Percentiles rank a stretch among this genome's conserved stretches.
Conservation (phyloP, 2,329 filamentous ascomycete species). For the Trichoderma polysporum region DNA sequence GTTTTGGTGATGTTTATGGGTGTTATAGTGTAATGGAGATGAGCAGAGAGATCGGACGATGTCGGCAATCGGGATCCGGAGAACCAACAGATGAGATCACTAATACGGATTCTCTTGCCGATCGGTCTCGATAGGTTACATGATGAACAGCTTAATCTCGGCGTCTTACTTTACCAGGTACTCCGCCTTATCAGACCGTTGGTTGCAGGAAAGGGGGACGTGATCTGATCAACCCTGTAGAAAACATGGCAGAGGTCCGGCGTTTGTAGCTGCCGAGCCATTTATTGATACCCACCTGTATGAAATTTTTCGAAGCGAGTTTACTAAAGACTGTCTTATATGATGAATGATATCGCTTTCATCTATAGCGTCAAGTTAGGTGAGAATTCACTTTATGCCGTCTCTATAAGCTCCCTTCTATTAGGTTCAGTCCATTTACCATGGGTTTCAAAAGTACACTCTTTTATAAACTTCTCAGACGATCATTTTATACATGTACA, state of each 20-base stretch:
- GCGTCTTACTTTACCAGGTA: background rate
- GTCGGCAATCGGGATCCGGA: background rate
- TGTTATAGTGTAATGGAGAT: background rate
- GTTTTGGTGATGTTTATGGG: background rate
- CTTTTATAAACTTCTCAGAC: background rate
- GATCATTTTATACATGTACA: background rate
- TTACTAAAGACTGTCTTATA: too few species aligned
- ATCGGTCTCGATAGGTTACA: background rate
- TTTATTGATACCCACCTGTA: background rate
- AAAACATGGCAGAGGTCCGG: background rate
- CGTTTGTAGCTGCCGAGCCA: background rate
- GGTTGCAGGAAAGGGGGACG: background rate
- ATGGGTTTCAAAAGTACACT: too few species aligned
- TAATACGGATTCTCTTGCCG: background rate
- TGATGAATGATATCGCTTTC: too few species aligned
- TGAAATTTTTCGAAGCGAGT: too few species aligned
- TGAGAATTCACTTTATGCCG: background rate
- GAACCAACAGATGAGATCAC: background rate
- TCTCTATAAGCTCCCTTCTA: background rate
- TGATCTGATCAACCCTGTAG: background rate
- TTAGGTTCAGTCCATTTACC: too few species aligned
- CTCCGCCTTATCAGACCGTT: background rate
- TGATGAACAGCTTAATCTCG: background rate
- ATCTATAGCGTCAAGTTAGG: too few species aligned
- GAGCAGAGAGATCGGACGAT: background rate